Conservation (phyloP, 106 monocot species). For the Allium fistulosum region DNA sequence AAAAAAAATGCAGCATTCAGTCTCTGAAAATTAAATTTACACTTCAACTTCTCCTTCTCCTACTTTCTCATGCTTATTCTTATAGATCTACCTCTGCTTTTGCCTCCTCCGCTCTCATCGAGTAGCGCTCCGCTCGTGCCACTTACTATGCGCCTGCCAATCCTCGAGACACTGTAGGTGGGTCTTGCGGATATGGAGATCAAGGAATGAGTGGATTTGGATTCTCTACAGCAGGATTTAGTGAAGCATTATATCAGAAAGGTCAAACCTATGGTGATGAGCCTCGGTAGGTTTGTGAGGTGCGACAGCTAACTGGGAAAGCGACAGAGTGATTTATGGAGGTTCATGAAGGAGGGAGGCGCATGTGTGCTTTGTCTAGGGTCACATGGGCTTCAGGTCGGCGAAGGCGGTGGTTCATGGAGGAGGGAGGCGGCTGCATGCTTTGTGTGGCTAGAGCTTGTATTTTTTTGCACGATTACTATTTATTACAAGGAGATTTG, state of each 20-base stretch:
- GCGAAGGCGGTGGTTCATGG: no score
- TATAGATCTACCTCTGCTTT: constrained; percentile 27
- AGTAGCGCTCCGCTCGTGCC: constrained; percentile 72
- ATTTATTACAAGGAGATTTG: no score
- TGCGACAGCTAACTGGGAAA: no score
- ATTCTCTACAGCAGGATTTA: constrained; percentile 72
- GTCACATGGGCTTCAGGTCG: no score
- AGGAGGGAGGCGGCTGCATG: no score
- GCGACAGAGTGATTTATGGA: no score
- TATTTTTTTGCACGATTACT: no score
- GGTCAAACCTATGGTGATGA: constrained; percentile 85
- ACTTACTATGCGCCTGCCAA: constrained; percentile 77
- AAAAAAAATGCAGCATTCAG: neutral
- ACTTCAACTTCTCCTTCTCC: neutral
- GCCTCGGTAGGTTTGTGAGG: no score
- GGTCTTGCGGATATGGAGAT: constrained; percentile 95
- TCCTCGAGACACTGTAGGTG: constrained; percentile 67
- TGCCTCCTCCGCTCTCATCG: constrained; percentile 49
- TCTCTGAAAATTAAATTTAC: neutral
- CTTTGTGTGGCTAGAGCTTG: no score
- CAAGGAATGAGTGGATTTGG: constrained; percentile 74
- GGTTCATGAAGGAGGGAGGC: no score
- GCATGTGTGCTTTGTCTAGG: no score
- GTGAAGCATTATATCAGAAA: constrained; percentile 62
- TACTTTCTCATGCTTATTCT: neutral